A percentile compares a stretch with the other conserved stretches of the same genome.
phyloP scores from a whole-genome alignment of 2,329 filamentous ascomycete species.

The Penicillium frequentans region DNA sequence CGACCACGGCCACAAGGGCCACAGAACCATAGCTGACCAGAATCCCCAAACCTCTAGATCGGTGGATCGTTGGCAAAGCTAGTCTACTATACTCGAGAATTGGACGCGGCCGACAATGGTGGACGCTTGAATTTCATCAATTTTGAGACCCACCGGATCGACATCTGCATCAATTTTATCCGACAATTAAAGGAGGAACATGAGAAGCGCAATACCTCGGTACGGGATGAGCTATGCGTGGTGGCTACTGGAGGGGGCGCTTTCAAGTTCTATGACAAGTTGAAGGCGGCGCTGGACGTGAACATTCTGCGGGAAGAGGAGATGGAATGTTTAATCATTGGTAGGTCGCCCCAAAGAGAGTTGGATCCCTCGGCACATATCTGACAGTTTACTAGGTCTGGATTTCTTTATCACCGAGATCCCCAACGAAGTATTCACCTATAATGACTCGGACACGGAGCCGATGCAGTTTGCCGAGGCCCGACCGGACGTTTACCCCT shows the following conservation, averaged over 20 bases:
- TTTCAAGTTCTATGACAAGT: slow-evolving; percentile 94
- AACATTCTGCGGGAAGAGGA: slow-evolving; percentile 92
- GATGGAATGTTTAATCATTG: slow-evolving; percentile 97
- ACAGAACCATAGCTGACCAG: slow-evolving; percentile 7
- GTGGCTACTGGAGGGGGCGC: slow-evolving; percentile 96
- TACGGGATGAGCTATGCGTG: slow-evolving; percentile 72
- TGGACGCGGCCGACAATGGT: slow-evolving; percentile 73
- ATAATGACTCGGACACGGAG: slow-evolving; percentile 78
- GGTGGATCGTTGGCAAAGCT: slow-evolving; percentile 94
- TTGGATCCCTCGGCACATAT: neutral
- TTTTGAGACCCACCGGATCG: slow-evolving; percentile 93
- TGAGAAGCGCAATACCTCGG: slow-evolving; percentile 69
- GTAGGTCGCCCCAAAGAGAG: slow-evolving; percentile 48
- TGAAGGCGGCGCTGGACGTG: slow-evolving; percentile 78
- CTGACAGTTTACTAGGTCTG: slow-evolving; percentile 59
- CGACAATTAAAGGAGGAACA: slow-evolving; percentile 81
- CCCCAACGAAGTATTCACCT: slow-evolving; percentile 94
- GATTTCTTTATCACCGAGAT: slow-evolving; percentile 99
- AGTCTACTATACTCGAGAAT: slow-evolving; percentile 93
- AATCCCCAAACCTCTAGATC: slow-evolving; percentile 60
- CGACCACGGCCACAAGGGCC: neutral
- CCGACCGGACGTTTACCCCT: slow-evolving; percentile 83
- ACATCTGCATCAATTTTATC: slow-evolving; percentile 92
- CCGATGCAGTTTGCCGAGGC: slow-evolving; percentile 87
- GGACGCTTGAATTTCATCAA: slow-evolving; percentile 92